Conservation (phyloP, 768 basidiomycete genomes). For the Mycena epipterygia region DNA sequence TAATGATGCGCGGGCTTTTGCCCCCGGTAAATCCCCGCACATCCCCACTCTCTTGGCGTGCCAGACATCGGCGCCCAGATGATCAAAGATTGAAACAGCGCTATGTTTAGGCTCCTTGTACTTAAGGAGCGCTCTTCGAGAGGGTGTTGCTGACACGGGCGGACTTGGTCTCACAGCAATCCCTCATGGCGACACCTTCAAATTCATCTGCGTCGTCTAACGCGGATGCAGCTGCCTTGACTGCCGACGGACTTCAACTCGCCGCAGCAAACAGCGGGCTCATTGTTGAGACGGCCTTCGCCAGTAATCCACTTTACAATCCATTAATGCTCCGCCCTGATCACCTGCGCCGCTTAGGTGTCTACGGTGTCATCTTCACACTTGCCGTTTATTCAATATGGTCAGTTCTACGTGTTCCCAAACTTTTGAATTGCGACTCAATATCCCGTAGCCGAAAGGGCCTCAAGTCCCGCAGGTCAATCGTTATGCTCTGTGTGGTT, state of each 20-base stretch:
- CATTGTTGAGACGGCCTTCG: conserved; percentile 8
- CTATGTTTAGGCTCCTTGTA: not conserved
- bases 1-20: not conserved
- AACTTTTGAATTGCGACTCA: conserved; percentile 3
- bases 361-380: conserved; percentile 1
- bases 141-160: not conserved
- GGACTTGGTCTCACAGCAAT: conserved; percentile 2
- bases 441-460: conserved; percentile 5
- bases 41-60: conserved; percentile 7
- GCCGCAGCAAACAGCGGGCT: conserved; percentile 8
- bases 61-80: conserved; percentile 4
- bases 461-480: conserved; percentile 5
- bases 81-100: conserved; percentile 4
- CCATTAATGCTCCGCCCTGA: conserved; percentile 2
- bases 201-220: not conserved
- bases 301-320: conserved; percentile 5
- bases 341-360: not conserved
- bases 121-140: not conserved
- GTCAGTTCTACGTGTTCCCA: conserved; percentile 8
- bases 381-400: not conserved
- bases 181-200: conserved; percentile 6
- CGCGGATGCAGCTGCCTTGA: not conserved
- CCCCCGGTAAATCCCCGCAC: not conserved
- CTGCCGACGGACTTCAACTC: not conserved
- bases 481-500: conserved; percentile 2